These are phyloP conservation scores for Aspergillus biplanus DNA, from an alignment of 495 filamentous ascomycete species.

Conservation along the genomic window DNA sequence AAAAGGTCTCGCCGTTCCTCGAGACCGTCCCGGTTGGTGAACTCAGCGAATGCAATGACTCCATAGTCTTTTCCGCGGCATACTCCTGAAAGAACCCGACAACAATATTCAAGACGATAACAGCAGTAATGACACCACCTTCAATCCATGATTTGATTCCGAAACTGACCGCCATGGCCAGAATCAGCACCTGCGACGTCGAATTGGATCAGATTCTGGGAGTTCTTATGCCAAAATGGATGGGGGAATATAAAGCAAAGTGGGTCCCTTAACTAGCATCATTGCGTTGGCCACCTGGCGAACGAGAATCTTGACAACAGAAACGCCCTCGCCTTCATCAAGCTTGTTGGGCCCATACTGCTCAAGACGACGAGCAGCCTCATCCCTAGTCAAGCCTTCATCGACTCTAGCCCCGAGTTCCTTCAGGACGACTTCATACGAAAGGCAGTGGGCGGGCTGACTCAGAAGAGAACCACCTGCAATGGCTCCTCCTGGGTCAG, in stretches of 20 bases:
- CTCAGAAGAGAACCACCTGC: not conserved
- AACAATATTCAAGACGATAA: slow-evolving; percentile 67
- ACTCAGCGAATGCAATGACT: slow-evolving; percentile 64
- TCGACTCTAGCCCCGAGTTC: slow-evolving; percentile 63
- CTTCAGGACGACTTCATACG: slow-evolving; percentile 54
- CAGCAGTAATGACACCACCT: slow-evolving; percentile 66
- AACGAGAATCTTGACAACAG: slow-evolving; percentile 59
- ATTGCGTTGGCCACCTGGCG: slow-evolving; percentile 70
- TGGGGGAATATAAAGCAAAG: not conserved
- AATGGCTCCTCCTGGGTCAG: slow-evolving; percentile 5
- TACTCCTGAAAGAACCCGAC: slow-evolving; percentile 75
- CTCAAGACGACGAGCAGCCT: slow-evolving; percentile 59
- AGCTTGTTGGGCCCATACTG: slow-evolving; percentile 66
- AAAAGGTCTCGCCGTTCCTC: slow-evolving; percentile 53
- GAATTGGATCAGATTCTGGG: slow-evolving; percentile 32
- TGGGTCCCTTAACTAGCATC: slow-evolving; percentile 53
- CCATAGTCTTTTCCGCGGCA: slow-evolving; percentile 76
- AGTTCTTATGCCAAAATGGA: slow-evolving; percentile 15
- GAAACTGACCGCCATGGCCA: slow-evolving; percentile 73
- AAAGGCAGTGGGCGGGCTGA: slow-evolving; percentile 67
- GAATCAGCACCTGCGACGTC: slow-evolving; percentile 58
- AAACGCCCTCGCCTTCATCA: slow-evolving; percentile 60
- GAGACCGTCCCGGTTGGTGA: slow-evolving; percentile 64
- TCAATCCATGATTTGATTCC: slow-evolving; percentile 72
- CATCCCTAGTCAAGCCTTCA: slow-evolving; percentile 60